Evolutionary conservation across 73 alveolate species (phyloP).

Genomic region (Tetrahymena elliotti): DNA sequence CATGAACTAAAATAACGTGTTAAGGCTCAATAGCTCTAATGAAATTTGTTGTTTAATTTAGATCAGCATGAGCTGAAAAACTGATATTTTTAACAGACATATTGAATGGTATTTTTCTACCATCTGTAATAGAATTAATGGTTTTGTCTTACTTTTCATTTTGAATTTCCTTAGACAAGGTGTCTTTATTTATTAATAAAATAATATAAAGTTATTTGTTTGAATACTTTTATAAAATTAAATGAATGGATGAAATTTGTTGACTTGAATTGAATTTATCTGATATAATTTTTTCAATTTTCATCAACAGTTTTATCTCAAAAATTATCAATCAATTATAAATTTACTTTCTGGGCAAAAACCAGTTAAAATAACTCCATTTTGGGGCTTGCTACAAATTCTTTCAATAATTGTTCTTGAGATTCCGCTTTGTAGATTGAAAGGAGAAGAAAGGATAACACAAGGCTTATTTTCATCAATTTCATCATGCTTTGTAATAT

Average conservation of each 20-base stretch:
- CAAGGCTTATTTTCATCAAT: conserved; percentile 10
- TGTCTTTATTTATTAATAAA: conserved; percentile 80
- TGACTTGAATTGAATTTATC: too few species aligned
- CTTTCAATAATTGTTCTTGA: not conserved
- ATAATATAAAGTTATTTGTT: conserved; percentile 93
- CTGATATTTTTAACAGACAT: conserved; percentile 87
- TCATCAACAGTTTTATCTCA: too few species aligned
- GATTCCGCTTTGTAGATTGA: not conserved
- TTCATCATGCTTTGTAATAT: conserved; percentile 15
- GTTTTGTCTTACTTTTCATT: conserved; percentile 88
- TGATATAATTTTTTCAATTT: too few species aligned
- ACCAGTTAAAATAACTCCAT: conserved; percentile 75
- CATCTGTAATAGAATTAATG: conserved; percentile 79
- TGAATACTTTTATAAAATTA: too few species aligned
- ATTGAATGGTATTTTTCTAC: conserved; percentile 39
- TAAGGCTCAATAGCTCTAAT: conserved; percentile 81
- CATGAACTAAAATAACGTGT: conserved; percentile 96
- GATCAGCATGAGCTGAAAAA: conserved; percentile 98
- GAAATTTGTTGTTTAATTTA: conserved; percentile 86
- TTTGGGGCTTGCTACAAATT: conserved; percentile 63
- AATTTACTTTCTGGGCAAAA: conserved; percentile 97
- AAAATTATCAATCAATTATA: conserved; percentile 85
- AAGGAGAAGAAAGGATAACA: not conserved
- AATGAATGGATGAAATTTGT: too few species aligned
- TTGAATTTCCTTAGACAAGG: conserved; percentile 87